phyloP scores from a whole-genome alignment of 495 filamentous ascomycete species.

The Neurospora intermedia region DNA sequence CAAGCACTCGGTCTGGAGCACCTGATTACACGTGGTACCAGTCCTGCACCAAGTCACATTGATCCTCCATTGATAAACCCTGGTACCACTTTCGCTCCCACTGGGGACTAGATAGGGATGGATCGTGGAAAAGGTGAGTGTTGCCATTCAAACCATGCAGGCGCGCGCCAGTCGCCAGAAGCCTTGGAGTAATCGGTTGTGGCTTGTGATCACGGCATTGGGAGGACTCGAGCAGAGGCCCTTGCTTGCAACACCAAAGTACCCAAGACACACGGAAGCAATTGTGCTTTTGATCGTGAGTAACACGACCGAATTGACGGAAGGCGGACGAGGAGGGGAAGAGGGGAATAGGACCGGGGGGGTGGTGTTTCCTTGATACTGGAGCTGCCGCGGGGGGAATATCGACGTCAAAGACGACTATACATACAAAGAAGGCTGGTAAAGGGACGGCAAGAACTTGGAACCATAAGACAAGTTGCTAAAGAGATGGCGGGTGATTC shows the following conservation, averaged over 20 bases:
- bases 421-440: background rate
- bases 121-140: background rate
- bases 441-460: background rate
- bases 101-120: background rate
- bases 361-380: background rate
- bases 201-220: background rate
- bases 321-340: background rate
- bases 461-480: background rate
- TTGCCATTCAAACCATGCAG: background rate
- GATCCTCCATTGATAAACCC: background rate
- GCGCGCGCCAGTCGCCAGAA: background rate
- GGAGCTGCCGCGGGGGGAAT: background rate
- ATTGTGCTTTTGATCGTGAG: background rate
- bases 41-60: constrained; percentile 18
- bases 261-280: background rate
- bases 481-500: background rate
- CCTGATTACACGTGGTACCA: constrained; percentile 32
- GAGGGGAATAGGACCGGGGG: background rate
- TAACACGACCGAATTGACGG: background rate
- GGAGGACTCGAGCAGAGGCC: background rate
- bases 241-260: background rate
- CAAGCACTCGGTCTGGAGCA: constrained; percentile 9
- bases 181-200: background rate
- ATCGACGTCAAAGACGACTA: background rate
- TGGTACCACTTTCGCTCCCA: background rate